Percentiles rank a stretch among this genome's conserved stretches.
Evolutionary conservation across 2,329 filamentous ascomycete genomes (phyloP).

Genomic region (Monosporascus sp.): DNA sequence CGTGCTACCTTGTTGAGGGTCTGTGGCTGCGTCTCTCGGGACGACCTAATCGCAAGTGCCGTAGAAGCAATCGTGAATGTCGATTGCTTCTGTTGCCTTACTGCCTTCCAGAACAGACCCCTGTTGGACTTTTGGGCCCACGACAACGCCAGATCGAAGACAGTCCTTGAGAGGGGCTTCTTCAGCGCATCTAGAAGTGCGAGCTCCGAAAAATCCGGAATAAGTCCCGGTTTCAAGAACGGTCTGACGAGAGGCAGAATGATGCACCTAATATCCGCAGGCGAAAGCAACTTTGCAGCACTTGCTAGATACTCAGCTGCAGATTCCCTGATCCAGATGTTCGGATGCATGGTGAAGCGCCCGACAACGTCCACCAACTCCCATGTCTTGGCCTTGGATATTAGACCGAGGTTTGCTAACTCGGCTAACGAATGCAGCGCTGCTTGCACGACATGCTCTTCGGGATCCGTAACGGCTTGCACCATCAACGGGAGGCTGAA

Average conservation of each 20-base stretch:
- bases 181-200: slow-evolving; percentile 77
- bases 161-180: slow-evolving; percentile 68
- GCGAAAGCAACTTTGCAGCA: slow-evolving; percentile 67
- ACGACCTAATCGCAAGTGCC: slow-evolving; percentile 47
- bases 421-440: slow-evolving; percentile 82
- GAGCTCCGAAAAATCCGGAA: slow-evolving; percentile 63
- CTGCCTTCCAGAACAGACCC: slow-evolving; percentile 81
- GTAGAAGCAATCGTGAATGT: slow-evolving; percentile 62
- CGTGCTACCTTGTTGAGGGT: slow-evolving; percentile 60
- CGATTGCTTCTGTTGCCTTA: slow-evolving; percentile 57
- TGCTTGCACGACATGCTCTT: slow-evolving; percentile 90
- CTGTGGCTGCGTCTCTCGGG: slow-evolving; percentile 50
- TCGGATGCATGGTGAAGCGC: slow-evolving; percentile 88
- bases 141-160: slow-evolving; percentile 77
- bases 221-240: slow-evolving; percentile 70
- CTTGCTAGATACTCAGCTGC: slow-evolving; percentile 77
- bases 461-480: slow-evolving; percentile 84
- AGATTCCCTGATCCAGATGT: slow-evolving; percentile 90
- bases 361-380: slow-evolving; percentile 79
- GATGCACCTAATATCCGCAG: slow-evolving; percentile 78
- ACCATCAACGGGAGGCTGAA: slow-evolving; percentile 96
- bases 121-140: slow-evolving; percentile 82
- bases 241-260: slow-evolving; percentile 73
- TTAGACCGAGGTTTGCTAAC: slow-evolving; percentile 80
- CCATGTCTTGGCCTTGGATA: slow-evolving; percentile 80